Base-by-base conservation (phyloP, 176 grass and related monocot species). In the Oryza brachyantha region DNA sequence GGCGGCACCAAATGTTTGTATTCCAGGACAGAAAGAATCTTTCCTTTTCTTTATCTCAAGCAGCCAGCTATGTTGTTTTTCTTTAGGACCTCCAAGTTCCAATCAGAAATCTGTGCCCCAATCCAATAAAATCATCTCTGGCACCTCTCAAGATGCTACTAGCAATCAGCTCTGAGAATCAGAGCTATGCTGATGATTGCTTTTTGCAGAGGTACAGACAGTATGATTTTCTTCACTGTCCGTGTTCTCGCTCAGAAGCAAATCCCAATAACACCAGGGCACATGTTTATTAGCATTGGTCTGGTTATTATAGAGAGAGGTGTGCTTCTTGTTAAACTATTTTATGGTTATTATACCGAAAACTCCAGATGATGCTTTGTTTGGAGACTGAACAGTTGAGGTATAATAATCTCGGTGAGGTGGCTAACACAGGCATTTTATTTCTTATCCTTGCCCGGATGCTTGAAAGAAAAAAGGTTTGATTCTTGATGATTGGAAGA, bases 21-120 rank as follows among this genome's bases (percentile, higher is more conserved):
- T 74, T 66, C 76, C 68, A 43, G 35, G 68, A 79, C 83, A 79
- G 13, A 66, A 69, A 66, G 83, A 76, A 79, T 79, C 83, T 73
- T 85, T 60, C 68, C 16, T 79, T 85, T 85, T 66, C 60, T 79
- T 41, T 74, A 77, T 85, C 68, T 79, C 45, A 24, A 32, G 60
- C 36, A 74, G 67, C 83, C 60, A 72, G 74, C 85, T 16, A 29
- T 39, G 80, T 21, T 29, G 64, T 67, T 73, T 67, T 87, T 83
- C 28, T 78, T 78, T 78, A 77, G 79, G 85, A 73, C 80, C 79
- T 83, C 54, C 45, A 66, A 57, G 42, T 43, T 79, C 83, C 76
- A 74, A 67, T 85, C 35, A 73, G 45, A 79, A 59, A 66, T 41
- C 27, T 66, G 64, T 60, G 45, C 76, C 67, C 60, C 76, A 79